Percentiles rank a stretch among this genome's conserved stretches.
These are phyloP conservation scores for Sungouiella thailandica DNA, from an alignment of 805 yeast genomes.

Conservation along the genomic window DNA sequence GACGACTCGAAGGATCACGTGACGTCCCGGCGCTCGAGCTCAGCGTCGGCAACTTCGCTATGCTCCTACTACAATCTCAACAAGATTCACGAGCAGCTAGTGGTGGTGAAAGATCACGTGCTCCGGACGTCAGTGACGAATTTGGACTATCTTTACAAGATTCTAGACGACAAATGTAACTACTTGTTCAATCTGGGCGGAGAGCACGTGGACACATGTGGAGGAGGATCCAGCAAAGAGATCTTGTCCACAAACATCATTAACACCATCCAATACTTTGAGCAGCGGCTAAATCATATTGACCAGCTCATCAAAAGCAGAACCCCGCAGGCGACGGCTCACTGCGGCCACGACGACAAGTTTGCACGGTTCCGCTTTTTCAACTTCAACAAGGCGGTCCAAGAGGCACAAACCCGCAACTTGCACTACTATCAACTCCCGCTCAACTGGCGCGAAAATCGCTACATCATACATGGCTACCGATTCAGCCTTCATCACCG, in stretches of 20 bases:
- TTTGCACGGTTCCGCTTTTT: slow-evolving; percentile 30
- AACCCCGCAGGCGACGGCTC: slow-evolving; percentile 25
- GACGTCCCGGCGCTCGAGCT: background rate
- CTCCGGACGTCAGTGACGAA: slow-evolving; percentile 33
- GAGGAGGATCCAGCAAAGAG: slow-evolving; percentile 17
- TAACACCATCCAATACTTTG: slow-evolving; percentile 38
- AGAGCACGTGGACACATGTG: slow-evolving; percentile 5
- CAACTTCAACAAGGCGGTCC: slow-evolving; percentile 37
- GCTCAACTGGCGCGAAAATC: slow-evolving; percentile 88
- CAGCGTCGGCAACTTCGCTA: background rate
- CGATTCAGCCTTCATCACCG: slow-evolving; percentile 66
- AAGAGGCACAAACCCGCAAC: slow-evolving; percentile 19
- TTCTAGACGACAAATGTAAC: slow-evolving; percentile 39
- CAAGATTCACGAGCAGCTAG: slow-evolving; percentile 31
- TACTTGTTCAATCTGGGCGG: slow-evolving; percentile 25
- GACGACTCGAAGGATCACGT: background rate
- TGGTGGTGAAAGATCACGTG: slow-evolving; percentile 32
- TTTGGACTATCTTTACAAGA: slow-evolving; percentile 33
- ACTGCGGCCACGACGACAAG: slow-evolving; percentile 24
- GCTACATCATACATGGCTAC: slow-evolving; percentile 79
- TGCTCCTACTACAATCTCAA: slow-evolving; percentile 18
- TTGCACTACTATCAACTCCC: slow-evolving; percentile 86
- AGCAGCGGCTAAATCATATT: slow-evolving; percentile 34
- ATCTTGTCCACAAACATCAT: slow-evolving; percentile 33
- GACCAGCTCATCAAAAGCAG: slow-evolving; percentile 32